These are phyloP conservation scores for Geum urbanum DNA, from an alignment of 306 rosid species.

Conservation along the genomic window DNA sequence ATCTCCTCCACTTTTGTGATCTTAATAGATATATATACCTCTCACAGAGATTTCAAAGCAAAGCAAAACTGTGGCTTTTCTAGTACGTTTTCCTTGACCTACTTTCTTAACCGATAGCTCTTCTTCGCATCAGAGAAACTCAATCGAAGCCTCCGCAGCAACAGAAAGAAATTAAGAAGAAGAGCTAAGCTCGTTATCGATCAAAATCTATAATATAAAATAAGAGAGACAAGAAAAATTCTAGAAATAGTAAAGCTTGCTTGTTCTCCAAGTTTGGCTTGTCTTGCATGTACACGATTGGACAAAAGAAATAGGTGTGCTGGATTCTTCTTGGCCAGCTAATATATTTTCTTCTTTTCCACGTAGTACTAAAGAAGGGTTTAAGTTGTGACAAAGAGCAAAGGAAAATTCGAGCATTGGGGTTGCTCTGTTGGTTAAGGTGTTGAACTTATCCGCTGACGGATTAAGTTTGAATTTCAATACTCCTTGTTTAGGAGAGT, in stretches of 20 bases:
- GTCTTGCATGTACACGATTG: conserved; percentile 39
- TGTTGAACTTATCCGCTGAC: too few species aligned
- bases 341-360: background rate
- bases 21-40: background rate
- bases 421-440: too few species aligned
- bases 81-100: background rate
- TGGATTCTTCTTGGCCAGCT: background rate
- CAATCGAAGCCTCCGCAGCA: background rate
- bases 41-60: background rate
- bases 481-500: too few species aligned
- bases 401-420: too few species aligned
- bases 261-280: conserved; percentile 55
- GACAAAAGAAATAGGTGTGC: conserved; percentile 26
- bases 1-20: conserved; percentile 33
- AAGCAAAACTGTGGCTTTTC: background rate
- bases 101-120: background rate
- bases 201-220: conserved; percentile 1
- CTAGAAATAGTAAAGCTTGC: conserved; percentile 48
- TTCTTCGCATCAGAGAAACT: background rate
- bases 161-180: conserved; percentile 7
- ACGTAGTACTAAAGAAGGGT: background rate
- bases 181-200: background rate
- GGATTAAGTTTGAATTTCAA: too few species aligned
- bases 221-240: conserved; percentile 12
- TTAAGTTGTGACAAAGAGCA: background rate